Conservation (phyloP, 139 green algal species). For the Picochlorum sp. region DNA sequence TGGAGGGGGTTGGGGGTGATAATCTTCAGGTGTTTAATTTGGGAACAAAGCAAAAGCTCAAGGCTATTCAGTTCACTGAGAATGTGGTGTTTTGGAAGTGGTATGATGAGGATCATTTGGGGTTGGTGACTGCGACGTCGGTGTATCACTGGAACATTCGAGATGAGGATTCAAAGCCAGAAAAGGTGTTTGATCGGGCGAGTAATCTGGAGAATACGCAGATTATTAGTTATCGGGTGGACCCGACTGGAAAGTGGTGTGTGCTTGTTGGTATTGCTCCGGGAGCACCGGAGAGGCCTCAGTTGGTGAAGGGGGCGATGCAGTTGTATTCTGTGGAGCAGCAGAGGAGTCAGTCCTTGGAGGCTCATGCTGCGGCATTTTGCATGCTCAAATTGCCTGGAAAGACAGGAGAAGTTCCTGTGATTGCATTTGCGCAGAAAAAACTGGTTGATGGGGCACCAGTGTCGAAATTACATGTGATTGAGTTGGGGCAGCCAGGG, state of each 20-base stretch:
- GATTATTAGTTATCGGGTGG: slow-evolving; percentile 96
- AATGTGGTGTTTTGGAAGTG: slow-evolving; percentile 97
- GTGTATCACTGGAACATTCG: slow-evolving; percentile 96
- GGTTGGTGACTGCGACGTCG: slow-evolving; percentile 79
- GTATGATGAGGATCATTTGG: slow-evolving; percentile 72
- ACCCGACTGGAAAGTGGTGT: slow-evolving; percentile 85
- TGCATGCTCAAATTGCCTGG: slow-evolving; percentile 64
- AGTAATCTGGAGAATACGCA: slow-evolving; percentile 91
- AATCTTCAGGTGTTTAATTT: slow-evolving; percentile 98
- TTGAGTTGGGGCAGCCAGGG: slow-evolving; percentile 81
- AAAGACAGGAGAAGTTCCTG: slow-evolving; percentile 48
- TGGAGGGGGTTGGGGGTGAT: slow-evolving; percentile 53
- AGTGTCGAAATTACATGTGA: slow-evolving; percentile 95
- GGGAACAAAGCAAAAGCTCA: slow-evolving; percentile 96
- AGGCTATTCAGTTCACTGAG: slow-evolving; percentile 89
- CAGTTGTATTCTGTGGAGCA: slow-evolving; percentile 97
- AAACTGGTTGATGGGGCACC: slow-evolving; percentile 60
- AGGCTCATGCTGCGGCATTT: slow-evolving; percentile 94
- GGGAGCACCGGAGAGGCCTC: slow-evolving; percentile 81
- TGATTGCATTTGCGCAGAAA: slow-evolving; percentile 98
- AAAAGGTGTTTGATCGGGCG: slow-evolving; percentile 95
- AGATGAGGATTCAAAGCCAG: slow-evolving; percentile 60
- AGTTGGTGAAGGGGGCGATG: slow-evolving; percentile 97
- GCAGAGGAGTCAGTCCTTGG: slow-evolving; percentile 87
- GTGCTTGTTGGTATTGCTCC: slow-evolving; percentile 96